Evolutionary conservation across 306 rosid species (phyloP), one percentile per base, ranked within the genome.

Genomic region (Macrotyloma uniflorum): DNA sequence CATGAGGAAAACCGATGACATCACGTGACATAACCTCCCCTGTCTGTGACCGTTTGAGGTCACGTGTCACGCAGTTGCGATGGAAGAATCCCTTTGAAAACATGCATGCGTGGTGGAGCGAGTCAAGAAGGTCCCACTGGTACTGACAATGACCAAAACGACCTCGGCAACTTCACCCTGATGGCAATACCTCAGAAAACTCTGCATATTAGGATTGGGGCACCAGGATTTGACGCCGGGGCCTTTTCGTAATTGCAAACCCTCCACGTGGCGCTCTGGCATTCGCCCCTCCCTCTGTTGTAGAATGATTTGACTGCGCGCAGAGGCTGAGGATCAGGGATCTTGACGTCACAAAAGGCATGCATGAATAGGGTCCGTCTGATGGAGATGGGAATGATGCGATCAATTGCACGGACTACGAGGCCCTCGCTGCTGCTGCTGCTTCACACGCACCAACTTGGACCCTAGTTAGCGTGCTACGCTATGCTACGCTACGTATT

Each of bases 141-240:
- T 28, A 74, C 50, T 66, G 79, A 78, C 64, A 81, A 89, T 83
- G 89, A 88, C 90, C 78, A 83, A 86, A 86, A 83, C 75, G 53
- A 74, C 89, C 84, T 87, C 70, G 84, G 83, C 90, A 82, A n/a
- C 61, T 8, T 59, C 54, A 49, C 84, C 66, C 24, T 79, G 77
- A 75, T 35, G 53, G 62, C 80, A 72, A 65, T 67, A 19, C 42
- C 1, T 13, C 65, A 67, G 51, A 57, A 67, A 79, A 69, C 61
- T 0, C n/a, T 36, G 22, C 36, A 50, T 35, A 69, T 70, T 36
- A 81, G 92, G 89, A 83, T 69, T 32, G 36, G 77, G 38, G 71
- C 35, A 64, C 38, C 40, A 1, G 67, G 92, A 90, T 71, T 79
- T 75, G 93, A 85, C 14, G 71, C 86, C 0, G 22, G 62, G 92